Evolutionary conservation across 2,329 filamentous ascomycete species (phyloP).

Genomic region (Tolypocladium cylindrosporum): DNA sequence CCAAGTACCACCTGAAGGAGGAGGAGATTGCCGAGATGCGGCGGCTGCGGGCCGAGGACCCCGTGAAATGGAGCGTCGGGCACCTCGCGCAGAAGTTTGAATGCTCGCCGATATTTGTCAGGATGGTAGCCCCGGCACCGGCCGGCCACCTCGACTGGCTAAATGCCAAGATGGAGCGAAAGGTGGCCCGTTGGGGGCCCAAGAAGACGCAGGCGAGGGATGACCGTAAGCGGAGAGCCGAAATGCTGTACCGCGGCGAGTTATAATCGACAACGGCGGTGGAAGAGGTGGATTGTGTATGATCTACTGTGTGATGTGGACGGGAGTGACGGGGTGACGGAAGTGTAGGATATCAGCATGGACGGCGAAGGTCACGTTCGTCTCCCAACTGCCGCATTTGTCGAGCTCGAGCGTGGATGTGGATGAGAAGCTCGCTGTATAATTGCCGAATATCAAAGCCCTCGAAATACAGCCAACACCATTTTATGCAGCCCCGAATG

Average conservation of each 20-base stretch:
- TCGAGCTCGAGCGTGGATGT: not conserved
- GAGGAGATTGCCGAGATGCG: conserved; percentile 52
- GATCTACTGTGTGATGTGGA: not conserved
- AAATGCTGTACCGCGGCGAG: conserved; percentile 41
- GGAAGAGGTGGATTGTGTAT: not conserved
- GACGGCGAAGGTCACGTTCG: not conserved
- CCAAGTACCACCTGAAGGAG: conserved; percentile 40
- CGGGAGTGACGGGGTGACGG: not conserved
- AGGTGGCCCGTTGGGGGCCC: conserved; percentile 48
- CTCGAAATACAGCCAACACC: not conserved
- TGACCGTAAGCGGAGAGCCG: conserved; percentile 43
- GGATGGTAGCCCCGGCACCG: conserved; percentile 44
- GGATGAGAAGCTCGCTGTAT: not conserved
- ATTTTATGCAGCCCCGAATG: not conserved
- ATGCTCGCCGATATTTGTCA: conserved; percentile 47
- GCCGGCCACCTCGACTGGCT: conserved; percentile 36
- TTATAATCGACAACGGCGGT: conserved; percentile 24
- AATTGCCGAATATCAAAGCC: not conserved
- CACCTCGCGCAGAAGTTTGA: conserved; percentile 43
- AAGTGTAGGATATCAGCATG: conserved; percentile 2
- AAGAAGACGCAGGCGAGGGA: conserved; percentile 42
- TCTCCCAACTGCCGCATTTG: not conserved
- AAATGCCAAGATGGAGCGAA: conserved; percentile 32
- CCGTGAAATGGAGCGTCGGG: conserved; percentile 42
- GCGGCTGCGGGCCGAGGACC: conserved; percentile 40